Conservation (phyloP, 2,329 filamentous ascomycete species). For the Stachybotrys chlorohalonatus region DNA sequence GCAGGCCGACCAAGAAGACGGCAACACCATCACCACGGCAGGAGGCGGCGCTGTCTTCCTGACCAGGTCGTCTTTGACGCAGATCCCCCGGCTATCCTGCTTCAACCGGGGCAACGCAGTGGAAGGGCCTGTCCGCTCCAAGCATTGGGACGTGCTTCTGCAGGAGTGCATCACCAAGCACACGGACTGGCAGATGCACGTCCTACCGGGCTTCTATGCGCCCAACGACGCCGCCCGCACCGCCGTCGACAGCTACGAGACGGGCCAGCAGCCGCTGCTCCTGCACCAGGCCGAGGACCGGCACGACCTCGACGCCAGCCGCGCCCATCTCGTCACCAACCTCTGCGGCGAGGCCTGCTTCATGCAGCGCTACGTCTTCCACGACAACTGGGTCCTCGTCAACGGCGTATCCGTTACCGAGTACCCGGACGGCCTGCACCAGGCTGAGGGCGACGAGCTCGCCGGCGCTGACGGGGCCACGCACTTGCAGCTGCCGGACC, state of each 20-base stretch:
- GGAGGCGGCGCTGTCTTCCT: conserved; percentile 37
- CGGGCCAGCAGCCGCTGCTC: conserved; percentile 28
- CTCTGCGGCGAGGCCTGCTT: conserved; percentile 37
- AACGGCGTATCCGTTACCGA: conserved; percentile 36
- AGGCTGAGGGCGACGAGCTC: conserved; percentile 7
- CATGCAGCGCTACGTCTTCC: conserved; percentile 36
- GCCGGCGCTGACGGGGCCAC: conserved; percentile 5
- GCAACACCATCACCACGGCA: conserved; percentile 27
- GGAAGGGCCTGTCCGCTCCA: conserved; percentile 8
- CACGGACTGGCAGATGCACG: conserved; percentile 26
- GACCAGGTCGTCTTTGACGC: conserved; percentile 22
- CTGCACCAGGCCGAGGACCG: conserved; percentile 29
- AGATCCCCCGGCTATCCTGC: conserved; percentile 27
- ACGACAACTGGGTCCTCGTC: conserved; percentile 36
- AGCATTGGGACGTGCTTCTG: conserved; percentile 31
- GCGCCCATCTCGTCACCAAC: conserved; percentile 31
- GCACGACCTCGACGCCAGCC: conserved; percentile 28
- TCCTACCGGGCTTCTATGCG: conserved; percentile 33
- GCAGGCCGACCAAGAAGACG: conserved; percentile 22
- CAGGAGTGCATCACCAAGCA: conserved; percentile 28
- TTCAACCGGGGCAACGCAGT: conserved; percentile 11
- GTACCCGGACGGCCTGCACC: conserved; percentile 27
- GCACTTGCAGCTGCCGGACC: conserved; percentile 10
- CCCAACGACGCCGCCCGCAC: conserved; percentile 23
- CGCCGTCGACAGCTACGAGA: conserved; percentile 24